These are phyloP conservation scores for Talaromyces sp. DNA, from an alignment of 2,329 filamentous ascomycete species.

Conservation along the genomic window DNA sequence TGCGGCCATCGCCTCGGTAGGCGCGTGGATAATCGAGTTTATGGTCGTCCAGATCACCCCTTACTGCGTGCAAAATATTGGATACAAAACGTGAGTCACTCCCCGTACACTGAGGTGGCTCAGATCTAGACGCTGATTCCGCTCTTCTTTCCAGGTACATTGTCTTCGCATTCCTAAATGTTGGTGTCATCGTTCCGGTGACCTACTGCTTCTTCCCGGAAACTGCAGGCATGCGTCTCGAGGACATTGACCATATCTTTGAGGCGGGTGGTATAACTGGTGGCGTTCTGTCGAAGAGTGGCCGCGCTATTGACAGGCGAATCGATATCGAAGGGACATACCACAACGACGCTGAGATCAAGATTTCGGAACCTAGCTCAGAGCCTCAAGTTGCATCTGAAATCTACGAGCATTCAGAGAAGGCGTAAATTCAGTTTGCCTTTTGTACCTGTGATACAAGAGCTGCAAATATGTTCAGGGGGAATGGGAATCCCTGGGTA, in stretches of 20 bases:
- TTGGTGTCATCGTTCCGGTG: slow-evolving; percentile 41
- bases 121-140: background rate
- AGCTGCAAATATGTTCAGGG: background rate
- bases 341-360: background rate
- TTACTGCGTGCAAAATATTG: slow-evolving; percentile 23
- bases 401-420: slow-evolving; percentile 9
- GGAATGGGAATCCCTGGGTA: background rate
- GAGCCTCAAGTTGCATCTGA: background rate
- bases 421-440: background rate
- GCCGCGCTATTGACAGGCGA: background rate
- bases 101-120: slow-evolving; percentile 19
- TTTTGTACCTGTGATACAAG: background rate
- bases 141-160: slow-evolving; percentile 22
- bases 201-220: slow-evolving; percentile 64
- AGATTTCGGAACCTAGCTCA: background rate
- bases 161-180: slow-evolving; percentile 26
- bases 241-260: slow-evolving; percentile 57
- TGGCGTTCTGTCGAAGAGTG: slow-evolving; percentile 32
- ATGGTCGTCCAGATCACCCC: slow-evolving; percentile 23
- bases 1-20: slow-evolving; percentile 23
- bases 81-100: slow-evolving; percentile 24
- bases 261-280: slow-evolving; percentile 35
- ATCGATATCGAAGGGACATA: background rate
- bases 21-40: slow-evolving; percentile 28
- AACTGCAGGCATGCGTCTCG: slow-evolving; percentile 60